Percentiles rank a stretch among this genome's conserved stretches.
Conservation (phyloP, 1,284 basidiomycete species). For the Megacollybia platyphylla region DNA sequence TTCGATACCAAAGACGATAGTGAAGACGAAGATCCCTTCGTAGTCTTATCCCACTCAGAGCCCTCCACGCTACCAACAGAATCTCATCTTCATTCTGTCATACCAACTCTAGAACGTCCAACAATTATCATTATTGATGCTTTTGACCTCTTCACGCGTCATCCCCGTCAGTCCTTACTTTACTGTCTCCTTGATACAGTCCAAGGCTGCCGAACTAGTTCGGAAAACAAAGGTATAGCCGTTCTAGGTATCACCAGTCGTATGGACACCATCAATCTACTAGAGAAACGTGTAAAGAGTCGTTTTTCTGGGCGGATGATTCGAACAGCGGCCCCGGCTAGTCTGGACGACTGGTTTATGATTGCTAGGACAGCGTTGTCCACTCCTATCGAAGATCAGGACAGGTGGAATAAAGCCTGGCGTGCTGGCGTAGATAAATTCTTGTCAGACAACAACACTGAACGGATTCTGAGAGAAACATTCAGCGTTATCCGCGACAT, state of each 20-base stretch:
- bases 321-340: slow-evolving; percentile 51
- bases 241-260: slow-evolving; percentile 77
- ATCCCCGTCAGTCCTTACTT: slow-evolving; percentile 77
- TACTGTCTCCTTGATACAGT: slow-evolving; percentile 84
- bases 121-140: slow-evolving; percentile 79
- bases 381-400: slow-evolving; percentile 12
- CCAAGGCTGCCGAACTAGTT: slow-evolving; percentile 49
- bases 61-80: slow-evolving; percentile 18
- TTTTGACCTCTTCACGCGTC: slow-evolving; percentile 84
- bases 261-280: slow-evolving; percentile 75
- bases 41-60: slow-evolving; percentile 13
- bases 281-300: slow-evolving; percentile 94
- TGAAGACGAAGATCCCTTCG: slow-evolving; percentile 25
- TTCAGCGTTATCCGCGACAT: slow-evolving; percentile 60
- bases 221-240: slow-evolving; percentile 55
- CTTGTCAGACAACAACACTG: slow-evolving; percentile 30
- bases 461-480: slow-evolving; percentile 38
- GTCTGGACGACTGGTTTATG: slow-evolving; percentile 37
- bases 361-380: slow-evolving; percentile 18
- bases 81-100: slow-evolving; percentile 71
- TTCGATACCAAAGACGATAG: slow-evolving; percentile 7
- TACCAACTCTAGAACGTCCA: slow-evolving; percentile 68
- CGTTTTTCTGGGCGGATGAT: slow-evolving; percentile 87
- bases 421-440: slow-evolving; percentile 41
- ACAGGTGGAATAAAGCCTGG: slow-evolving; percentile 52